Evolutionary conservation across 352 stramenopile genomes (phyloP), one percentile per base, ranked within the genome.

Genomic region (Phytophthora sansomeana): DNA sequence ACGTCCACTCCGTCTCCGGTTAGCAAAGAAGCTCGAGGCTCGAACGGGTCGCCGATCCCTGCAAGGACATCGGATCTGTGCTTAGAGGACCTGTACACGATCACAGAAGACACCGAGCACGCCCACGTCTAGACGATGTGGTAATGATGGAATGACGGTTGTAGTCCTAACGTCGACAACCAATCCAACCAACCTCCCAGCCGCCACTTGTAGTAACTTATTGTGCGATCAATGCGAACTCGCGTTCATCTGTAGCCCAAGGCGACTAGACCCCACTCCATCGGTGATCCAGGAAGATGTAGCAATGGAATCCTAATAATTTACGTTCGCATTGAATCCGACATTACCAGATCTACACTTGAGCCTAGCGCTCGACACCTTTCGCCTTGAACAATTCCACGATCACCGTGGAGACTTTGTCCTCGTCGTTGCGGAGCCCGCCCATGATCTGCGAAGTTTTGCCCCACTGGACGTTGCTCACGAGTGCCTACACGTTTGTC

Each of bases 391-490:
- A 89, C 6, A 91, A 63, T 36, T 81, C 75, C 6, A 87, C 80
- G 43, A 90, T 83, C 9, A 68, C 83, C 6, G 75, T 80, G 6
- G 78, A 84, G 36, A 91, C 81, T 65, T 87, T 86, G 48, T 80
- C 67, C 2, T 75, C 68, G 28, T 84, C 67, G 47, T 75, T 69
- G 47, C 72, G 58, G 6, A 91, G 46, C 3, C 72, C 72, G 38
- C 80, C 83, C 70, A 91, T 84, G 67, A 91, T 86, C 58, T 81
- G 81, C 21, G 80, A 72, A 14, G 77, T 67, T 39, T 75, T 77
- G 8, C 83, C 67, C 83, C 83, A 91, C 30, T 85, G 74, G 43
- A 90, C 82, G 48, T 80, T 89, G 75, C 77, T 87, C 50, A 43
- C 29, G 30, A 69, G 47, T 8, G 36, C 48, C 59, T 70, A 6